A percentile compares a stretch with the other conserved stretches of the same genome.
These are phyloP conservation scores for Hippophae rhamnoides DNA, from an alignment of 306 rosid genomes.

Conservation along the genomic window DNA sequence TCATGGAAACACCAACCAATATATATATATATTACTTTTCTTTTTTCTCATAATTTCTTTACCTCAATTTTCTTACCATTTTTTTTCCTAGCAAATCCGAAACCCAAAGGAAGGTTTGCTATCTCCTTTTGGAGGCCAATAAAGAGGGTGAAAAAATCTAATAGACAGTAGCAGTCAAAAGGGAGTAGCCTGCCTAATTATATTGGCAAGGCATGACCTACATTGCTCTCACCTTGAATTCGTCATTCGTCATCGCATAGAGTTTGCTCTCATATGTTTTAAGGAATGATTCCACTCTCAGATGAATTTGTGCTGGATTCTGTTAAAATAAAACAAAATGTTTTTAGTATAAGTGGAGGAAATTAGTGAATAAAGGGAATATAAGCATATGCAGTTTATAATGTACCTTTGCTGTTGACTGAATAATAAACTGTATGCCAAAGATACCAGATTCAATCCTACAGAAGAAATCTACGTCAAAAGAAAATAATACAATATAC, in stretches of 20 bases:
- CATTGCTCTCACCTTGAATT: constrained; percentile 59
- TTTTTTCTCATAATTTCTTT: background rate
- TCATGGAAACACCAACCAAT: too few relatives aligned
- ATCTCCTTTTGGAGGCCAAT: too few relatives aligned
- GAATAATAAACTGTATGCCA: constrained; percentile 74
- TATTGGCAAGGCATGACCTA: too few relatives aligned
- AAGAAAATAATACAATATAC: constrained; percentile 6
- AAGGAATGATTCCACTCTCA: constrained; percentile 80
- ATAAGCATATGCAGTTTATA: constrained; percentile 1
- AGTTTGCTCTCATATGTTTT: constrained; percentile 64
- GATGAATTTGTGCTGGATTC: constrained; percentile 70
- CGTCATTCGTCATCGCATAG: constrained; percentile 65
- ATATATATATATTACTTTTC: too few relatives aligned
- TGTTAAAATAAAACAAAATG: constrained; percentile 21
- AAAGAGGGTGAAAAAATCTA: too few relatives aligned
- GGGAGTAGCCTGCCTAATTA: too few relatives aligned
- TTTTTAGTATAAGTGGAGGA: constrained; percentile 7
- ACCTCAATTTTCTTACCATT: background rate
- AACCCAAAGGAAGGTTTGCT: too few relatives aligned
- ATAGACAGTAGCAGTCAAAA: too few relatives aligned
- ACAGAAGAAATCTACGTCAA: constrained; percentile 4
- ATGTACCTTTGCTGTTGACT: constrained; percentile 78
- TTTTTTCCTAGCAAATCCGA: background rate
- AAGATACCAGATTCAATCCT: constrained; percentile 78
- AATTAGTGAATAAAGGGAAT: constrained; percentile 2